phyloP scores from a whole-genome alignment of 2,329 filamentous ascomycete species.

The Fusarium guadeloupense region DNA sequence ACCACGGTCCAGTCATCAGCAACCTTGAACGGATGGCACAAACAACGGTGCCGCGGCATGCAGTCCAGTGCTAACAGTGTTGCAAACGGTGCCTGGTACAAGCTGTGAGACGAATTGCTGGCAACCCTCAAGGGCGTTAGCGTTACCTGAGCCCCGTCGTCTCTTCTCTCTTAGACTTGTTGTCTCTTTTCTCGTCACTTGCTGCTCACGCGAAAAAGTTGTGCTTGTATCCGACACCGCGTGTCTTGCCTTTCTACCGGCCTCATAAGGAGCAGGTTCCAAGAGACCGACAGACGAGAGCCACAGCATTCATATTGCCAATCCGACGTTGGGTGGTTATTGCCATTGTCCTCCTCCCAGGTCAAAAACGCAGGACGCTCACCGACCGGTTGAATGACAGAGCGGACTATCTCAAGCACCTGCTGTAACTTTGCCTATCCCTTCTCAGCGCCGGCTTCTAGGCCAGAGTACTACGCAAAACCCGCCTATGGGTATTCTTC shows the following conservation, averaged over 20 bases:
- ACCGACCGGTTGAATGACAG: constrained; percentile 26
- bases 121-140: constrained; percentile 33
- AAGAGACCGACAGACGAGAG: constrained; percentile 29
- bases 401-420: constrained; percentile 3
- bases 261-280: constrained; percentile 45
- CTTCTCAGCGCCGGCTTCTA: constrained; percentile 24
- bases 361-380: constrained; percentile 29
- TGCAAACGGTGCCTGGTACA: constrained; percentile 40
- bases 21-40: constrained; percentile 19
- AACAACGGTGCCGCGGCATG: constrained; percentile 1
- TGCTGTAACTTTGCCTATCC: constrained; percentile 18
- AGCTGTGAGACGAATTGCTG: constrained; percentile 22
- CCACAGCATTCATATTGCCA: constrained; percentile 32
- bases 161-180: constrained; percentile 43
- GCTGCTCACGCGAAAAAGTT: constrained; percentile 35
- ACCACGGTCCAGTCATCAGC: constrained; percentile 10
- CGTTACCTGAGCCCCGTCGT: constrained; percentile 38
- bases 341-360: constrained; percentile 24
- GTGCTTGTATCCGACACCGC: constrained; percentile 38
- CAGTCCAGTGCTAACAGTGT: constrained; percentile 36
- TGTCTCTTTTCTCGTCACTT: constrained; percentile 41
- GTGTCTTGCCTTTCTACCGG: constrained; percentile 43
- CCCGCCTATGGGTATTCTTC: constrained; percentile 28
- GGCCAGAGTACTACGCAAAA: constrained; percentile 31
- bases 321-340: constrained; percentile 27